phyloP scores from a whole-genome alignment of 2,329 filamentous ascomycete species.

The Pseudocercospora macadamiae region DNA sequence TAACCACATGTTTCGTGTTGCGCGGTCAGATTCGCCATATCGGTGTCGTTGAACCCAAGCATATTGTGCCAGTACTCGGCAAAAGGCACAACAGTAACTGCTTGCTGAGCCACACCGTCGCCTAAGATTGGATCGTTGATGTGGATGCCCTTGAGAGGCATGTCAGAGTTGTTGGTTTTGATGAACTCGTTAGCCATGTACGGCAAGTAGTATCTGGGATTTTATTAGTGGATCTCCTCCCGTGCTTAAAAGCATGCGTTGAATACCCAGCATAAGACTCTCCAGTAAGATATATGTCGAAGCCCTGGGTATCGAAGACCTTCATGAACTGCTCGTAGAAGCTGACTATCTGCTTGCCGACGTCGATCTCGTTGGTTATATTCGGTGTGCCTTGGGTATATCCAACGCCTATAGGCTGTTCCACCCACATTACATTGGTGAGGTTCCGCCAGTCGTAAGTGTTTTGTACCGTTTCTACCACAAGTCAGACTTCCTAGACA shows the following conservation, averaged over 20 bases:
- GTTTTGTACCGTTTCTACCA: slow-evolving; percentile 8
- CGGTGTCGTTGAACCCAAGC: slow-evolving; percentile 48
- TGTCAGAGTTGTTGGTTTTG: slow-evolving; percentile 29
- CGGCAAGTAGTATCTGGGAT: slow-evolving; percentile 17
- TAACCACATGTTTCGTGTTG: slow-evolving; percentile 43
- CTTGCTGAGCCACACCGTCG: slow-evolving; percentile 45
- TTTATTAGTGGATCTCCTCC: not conserved
- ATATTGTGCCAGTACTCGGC: slow-evolving; percentile 38
- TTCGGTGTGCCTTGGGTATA: slow-evolving; percentile 43
- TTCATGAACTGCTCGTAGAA: slow-evolving; percentile 57
- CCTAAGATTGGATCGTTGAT: slow-evolving; percentile 49
- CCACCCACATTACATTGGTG: slow-evolving; percentile 74
- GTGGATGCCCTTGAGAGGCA: slow-evolving; percentile 39
- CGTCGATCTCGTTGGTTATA: slow-evolving; percentile 44
- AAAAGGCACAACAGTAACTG: slow-evolving; percentile 7
- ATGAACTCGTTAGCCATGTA: slow-evolving; percentile 38
- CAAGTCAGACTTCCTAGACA: not conserved
- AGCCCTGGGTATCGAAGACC: slow-evolving; percentile 52
- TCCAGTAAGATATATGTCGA: slow-evolving; percentile 47
- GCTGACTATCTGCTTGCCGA: slow-evolving; percentile 45
- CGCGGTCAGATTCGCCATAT: slow-evolving; percentile 41
- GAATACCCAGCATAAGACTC: slow-evolving; percentile 17
- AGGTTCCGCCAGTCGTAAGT: slow-evolving; percentile 51
- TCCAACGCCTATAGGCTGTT: slow-evolving; percentile 55
- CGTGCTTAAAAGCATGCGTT: not conserved